Base-by-base conservation (phyloP, 495 filamentous ascomycete species). In the Diplogelasinospora grovesii region DNA sequence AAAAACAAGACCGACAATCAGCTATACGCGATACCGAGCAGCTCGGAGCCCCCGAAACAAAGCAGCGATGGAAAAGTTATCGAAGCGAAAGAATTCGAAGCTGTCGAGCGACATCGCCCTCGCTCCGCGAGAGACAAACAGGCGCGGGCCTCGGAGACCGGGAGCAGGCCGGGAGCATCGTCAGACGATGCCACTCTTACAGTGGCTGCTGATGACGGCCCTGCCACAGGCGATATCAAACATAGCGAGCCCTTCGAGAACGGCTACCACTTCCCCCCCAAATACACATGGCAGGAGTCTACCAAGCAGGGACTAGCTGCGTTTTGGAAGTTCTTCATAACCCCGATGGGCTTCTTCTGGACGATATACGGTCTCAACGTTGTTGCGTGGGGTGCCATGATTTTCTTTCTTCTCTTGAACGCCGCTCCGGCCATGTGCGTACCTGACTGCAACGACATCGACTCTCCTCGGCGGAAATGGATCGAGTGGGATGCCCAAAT, bases 321-420 rank as follows among this genome's bases (percentile, higher is more conserved):
- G 48, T 74, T 79, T 45, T 68, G 77, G 59, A 49, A 64, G 11
- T 72, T 68, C 50, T 64, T 69, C 53, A 66, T 49, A 8, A 88
- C 85, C 0, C 82, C 82, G 0, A 60, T 78, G 48, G 85, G 86
- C 8, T 83, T 88, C 57, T 65, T 86, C 45, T 69, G 88, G 30
- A 81, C 77, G 2, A 57, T 93, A 28, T 93, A 95, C 64, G 79
- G 80, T 14, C 75, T 92, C 24, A 86, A 84, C 38, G 73, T 92
- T 2, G 69, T 93, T 4, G 87, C 86, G 7, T 95, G 88, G 87
- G 88, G 88, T 37, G 84, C 79, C 24, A 93, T 95, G 88, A 67
- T 93, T 14, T 89, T 95, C 66, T 69, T 93, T 13, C 73, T 95
- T 7, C 70, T 93, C 39, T 78, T 74, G 61, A 81, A 83, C 50